Conservation (phyloP, 805 yeast species). For the Barnettozyma wickerhamii region DNA sequence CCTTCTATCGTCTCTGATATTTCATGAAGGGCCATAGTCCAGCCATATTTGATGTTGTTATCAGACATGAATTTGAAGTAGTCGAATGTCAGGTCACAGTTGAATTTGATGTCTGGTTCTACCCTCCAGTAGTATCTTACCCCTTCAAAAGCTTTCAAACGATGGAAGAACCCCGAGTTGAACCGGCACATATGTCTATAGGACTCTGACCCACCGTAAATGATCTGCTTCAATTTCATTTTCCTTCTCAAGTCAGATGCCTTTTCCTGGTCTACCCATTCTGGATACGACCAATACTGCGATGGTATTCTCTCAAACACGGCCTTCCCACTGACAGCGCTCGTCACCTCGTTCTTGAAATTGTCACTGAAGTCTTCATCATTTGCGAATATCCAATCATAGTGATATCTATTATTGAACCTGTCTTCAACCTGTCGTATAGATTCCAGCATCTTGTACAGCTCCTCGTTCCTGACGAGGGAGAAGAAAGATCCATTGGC, state of each 20-base stretch:
- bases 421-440: conserved; percentile 61
- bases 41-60: conserved; percentile 68
- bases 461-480: conserved; percentile 64
- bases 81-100: conserved; percentile 80
- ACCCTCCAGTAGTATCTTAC: conserved; percentile 94
- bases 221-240: conserved; percentile 63
- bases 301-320: conserved; percentile 74
- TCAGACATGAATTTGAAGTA: conserved; percentile 79
- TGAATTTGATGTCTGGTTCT: conserved; percentile 78
- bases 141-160: conserved; percentile 68
- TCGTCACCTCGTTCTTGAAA: conserved; percentile 64
- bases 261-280: conserved; percentile 68
- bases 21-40: conserved; percentile 76
- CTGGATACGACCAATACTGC: conserved; percentile 87
- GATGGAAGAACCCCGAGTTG: conserved; percentile 86
- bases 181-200: conserved; percentile 91
- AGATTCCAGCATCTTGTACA: conserved; percentile 51
- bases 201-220: conserved; percentile 63
- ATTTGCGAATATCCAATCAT: conserved; percentile 95
- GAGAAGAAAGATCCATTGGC: conserved; percentile 67
- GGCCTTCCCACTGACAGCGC: conserved; percentile 70
- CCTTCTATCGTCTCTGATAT: conserved; percentile 68
- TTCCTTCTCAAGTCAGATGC: conserved; percentile 79
- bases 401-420: conserved; percentile 71
- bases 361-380: conserved; percentile 82